Evolutionary conservation across 345 rosid species (phyloP), one percentile per base, ranked within the genome.

Genomic region (Eutrema yunnanense): DNA sequence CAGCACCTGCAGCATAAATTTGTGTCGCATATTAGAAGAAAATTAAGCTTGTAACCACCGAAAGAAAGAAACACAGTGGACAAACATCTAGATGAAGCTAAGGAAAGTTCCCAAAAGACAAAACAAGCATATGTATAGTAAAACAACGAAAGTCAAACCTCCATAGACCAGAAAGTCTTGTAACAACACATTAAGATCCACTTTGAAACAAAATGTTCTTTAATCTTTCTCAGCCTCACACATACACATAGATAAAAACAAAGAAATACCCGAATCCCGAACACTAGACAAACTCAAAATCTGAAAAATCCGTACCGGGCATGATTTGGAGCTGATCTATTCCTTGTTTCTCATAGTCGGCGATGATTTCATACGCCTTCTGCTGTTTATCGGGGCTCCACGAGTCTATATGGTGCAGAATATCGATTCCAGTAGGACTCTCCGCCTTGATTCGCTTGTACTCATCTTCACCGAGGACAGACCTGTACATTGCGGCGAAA

Each of bases 281-380:
- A 57, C 82, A 40, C 78, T 37, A 59, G 36, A 38, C 6, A 30
- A 65, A 16, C 47, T 48, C 69, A 73, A 46, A 38, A 30, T 27
- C 11, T 3, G 33, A 52, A 42, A 22, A 14, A 19, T 34, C 61
- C 81, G 60, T 63, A 91, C 97, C 97, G 8, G 96, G 96, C 98
- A 94, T 89, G 70, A 94, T 89, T 75, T 91, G 96, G 60, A 94
- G 92, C 63, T 85, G 84, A 52, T 89, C 93, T 14, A 88, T 87
- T 34, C 96, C 96, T 48, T 82, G 86, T 48, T 84, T 82, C 82
- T 94, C 98, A 72, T 69, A 84, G 75, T 89, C 90, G 27, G 87
- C 86, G 27, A 94, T 88, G 38, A 81, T 71, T 58, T 88, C 82
- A 73, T 79, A 82, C 5, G 96, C 98, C 37, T 55, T 73, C 34